Evolutionary conservation across 352 stramenopile species (phyloP).

Genomic region (Albugo laibachii): DNA sequence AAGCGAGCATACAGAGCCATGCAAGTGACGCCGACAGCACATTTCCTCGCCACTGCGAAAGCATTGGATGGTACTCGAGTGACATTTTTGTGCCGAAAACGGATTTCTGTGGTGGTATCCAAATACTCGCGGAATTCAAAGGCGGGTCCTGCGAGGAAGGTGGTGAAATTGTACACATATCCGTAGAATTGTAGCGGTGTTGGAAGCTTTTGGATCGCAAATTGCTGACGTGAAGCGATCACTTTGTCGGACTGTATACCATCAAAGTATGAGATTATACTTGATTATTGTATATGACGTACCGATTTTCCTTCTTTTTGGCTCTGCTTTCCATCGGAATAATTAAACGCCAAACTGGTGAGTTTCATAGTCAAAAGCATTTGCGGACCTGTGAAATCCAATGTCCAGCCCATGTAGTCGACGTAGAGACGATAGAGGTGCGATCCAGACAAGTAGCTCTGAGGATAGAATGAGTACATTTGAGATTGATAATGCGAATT

Average conservation of each 20-base stretch:
- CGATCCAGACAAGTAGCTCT: slow-evolving; percentile 70
- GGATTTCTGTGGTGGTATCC: slow-evolving; percentile 37
- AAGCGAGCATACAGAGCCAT: slow-evolving; percentile 36
- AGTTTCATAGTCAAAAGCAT: slow-evolving; percentile 95
- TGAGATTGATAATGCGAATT: background rate
- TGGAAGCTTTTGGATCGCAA: slow-evolving; percentile 69
- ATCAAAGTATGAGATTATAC: background rate
- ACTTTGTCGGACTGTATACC: background rate
- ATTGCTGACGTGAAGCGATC: slow-evolving; percentile 15
- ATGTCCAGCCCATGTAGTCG: slow-evolving; percentile 86
- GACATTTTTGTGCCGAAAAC: slow-evolving; percentile 31
- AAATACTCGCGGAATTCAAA: slow-evolving; percentile 91
- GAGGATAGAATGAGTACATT: background rate
- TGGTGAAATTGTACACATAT: slow-evolving; percentile 95
- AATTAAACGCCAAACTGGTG: slow-evolving; percentile 95
- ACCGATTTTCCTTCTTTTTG: slow-evolving; percentile 6
- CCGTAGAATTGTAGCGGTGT: slow-evolving; percentile 88
- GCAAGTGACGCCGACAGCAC: slow-evolving; percentile 39
- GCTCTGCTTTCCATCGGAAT: slow-evolving; percentile 80
- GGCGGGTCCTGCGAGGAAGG: slow-evolving; percentile 86
- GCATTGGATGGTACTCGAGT: slow-evolving; percentile 28
- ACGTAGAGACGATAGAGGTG: slow-evolving; percentile 93
- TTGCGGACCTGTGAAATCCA: slow-evolving; percentile 76
- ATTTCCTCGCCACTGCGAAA: slow-evolving; percentile 56
- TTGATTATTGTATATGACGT: background rate